Evolutionary conservation across 2,329 filamentous ascomycete genomes (phyloP).

Genomic region (Ophiobolus disseminans): DNA sequence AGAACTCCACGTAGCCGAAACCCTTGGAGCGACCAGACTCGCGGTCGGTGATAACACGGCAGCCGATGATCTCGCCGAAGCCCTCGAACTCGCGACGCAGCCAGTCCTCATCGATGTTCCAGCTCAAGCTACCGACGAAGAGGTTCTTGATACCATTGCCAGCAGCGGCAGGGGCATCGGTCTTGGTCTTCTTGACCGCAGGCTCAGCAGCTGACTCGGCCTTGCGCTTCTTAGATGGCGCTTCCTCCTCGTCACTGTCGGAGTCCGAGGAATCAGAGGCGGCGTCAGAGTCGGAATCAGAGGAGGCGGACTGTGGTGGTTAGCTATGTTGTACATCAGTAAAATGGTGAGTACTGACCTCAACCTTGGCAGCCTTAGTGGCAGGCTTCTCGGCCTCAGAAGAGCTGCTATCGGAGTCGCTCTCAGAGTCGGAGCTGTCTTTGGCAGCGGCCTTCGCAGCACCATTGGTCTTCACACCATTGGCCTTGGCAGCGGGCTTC

Average conservation of each 20-base stretch:
- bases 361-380: constrained; percentile 37
- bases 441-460: constrained; percentile 42
- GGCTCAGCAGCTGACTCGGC: constrained; percentile 61
- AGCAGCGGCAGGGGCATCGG: constrained; percentile 57
- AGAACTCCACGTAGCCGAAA: constrained; percentile 93
- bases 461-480: constrained; percentile 43
- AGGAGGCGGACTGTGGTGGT: constrained; percentile 39
- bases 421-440: constrained; percentile 47
- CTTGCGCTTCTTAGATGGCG: constrained; percentile 71
- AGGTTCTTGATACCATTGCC: constrained; percentile 69
- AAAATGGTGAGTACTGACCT: constrained; percentile 30
- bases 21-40: constrained; percentile 83
- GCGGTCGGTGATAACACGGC: constrained; percentile 84
- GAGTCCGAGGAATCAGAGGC: constrained; percentile 43
- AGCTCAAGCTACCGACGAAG: constrained; percentile 89
- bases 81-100: constrained; percentile 81
- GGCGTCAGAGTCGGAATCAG: constrained; percentile 46
- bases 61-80: constrained; percentile 74
- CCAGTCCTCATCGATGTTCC: constrained; percentile 85
- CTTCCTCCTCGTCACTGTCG: constrained; percentile 44
- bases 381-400: constrained; percentile 39
- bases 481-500: constrained; percentile 38
- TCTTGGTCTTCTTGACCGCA: constrained; percentile 72
- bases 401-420: constrained; percentile 20
- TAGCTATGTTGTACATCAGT: constrained; percentile 12